Conservation (phyloP, 768 basidiomycete genomes). For the Mrakia frigida region DNA sequence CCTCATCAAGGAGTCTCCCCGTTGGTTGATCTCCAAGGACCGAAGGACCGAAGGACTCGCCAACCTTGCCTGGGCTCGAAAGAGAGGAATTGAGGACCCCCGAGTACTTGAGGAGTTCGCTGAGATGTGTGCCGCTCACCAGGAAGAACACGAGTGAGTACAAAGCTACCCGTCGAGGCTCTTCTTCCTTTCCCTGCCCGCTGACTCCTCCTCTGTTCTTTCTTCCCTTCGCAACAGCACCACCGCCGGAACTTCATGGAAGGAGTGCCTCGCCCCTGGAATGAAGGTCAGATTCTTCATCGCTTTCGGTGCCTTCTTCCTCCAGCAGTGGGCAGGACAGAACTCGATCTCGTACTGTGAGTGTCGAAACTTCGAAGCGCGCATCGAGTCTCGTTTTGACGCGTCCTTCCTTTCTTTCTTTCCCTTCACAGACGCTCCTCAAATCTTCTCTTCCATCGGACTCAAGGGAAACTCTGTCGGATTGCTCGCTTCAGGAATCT, state of each 20-base stretch:
- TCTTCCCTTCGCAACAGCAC: constrained; percentile 38
- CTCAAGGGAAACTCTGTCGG: constrained; percentile 41
- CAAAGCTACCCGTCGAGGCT: background rate
- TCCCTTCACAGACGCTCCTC: constrained; percentile 42
- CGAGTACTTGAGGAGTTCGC: constrained; percentile 44
- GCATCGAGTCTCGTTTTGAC: background rate
- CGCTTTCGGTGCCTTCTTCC: constrained; percentile 50
- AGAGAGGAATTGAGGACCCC: constrained; percentile 41
- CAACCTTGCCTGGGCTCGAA: constrained; percentile 48
- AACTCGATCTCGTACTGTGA: constrained; percentile 43
- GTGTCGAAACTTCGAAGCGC: background rate
- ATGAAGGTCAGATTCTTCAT: constrained; percentile 79
- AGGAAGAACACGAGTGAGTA: constrained; percentile 57
- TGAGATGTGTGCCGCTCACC: constrained; percentile 74
- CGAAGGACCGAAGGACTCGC: constrained; percentile 49
- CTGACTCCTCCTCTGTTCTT: background rate
- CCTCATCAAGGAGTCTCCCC: constrained; percentile 38
- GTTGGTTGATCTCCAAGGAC: constrained; percentile 45
- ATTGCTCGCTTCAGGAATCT: constrained; percentile 45
- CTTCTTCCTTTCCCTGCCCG: background rate
- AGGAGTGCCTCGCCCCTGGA: constrained; percentile 54
- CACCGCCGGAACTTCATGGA: constrained; percentile 59
- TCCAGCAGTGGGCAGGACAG: constrained; percentile 54
- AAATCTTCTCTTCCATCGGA: constrained; percentile 44
- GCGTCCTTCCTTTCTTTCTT: constrained; percentile 50